A percentile compares a stretch with the other conserved stretches of the same genome.
These are phyloP conservation scores for Penicillium psychrosexuale DNA, from an alignment of 2,329 filamentous ascomycete genomes.

Conservation along the genomic window DNA sequence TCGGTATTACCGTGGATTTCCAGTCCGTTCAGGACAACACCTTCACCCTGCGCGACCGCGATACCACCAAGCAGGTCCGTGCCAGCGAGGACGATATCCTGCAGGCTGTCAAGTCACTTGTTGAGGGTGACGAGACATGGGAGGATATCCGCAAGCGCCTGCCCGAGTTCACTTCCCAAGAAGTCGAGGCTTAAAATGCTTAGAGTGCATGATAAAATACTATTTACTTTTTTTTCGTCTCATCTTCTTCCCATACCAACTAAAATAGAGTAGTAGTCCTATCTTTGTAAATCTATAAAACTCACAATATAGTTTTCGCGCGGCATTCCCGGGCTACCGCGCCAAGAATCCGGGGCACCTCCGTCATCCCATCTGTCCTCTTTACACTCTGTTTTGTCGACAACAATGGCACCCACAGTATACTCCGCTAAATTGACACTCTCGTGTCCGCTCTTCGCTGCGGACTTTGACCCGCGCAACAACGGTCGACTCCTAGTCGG, in stretches of 20 bases:
- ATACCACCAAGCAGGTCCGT: constrained; percentile 86
- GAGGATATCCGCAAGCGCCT: constrained; percentile 71
- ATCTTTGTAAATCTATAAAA: not conserved
- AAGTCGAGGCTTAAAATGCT: constrained; percentile 44
- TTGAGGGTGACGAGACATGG: constrained; percentile 63
- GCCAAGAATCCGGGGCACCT: constrained; percentile 32
- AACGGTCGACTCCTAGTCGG: constrained; percentile 73
- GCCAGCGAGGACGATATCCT: constrained; percentile 77
- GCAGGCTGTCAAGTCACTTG: constrained; percentile 64
- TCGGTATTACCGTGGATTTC: constrained; percentile 94
- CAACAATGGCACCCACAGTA: constrained; percentile 40
- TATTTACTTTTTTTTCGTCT: constrained; percentile 11
- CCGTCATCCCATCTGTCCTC: constrained; percentile 25
- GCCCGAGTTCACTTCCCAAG: constrained; percentile 79
- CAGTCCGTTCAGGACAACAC: constrained; percentile 85
- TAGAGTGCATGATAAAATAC: constrained; percentile 14
- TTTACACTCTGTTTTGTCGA: constrained; percentile 9
- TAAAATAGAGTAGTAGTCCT: not conserved
- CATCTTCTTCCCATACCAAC: not conserved
- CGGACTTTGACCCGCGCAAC: constrained; percentile 83
- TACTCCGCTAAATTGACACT: constrained; percentile 61
- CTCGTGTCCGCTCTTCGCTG: constrained; percentile 79
- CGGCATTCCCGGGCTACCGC: constrained; percentile 9
- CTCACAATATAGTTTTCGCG: not conserved
- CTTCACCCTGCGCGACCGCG: constrained; percentile 84